A percentile compares a stretch with the other conserved stretches of the same genome.
Conservation (phyloP, 805 yeast genomes). For the Hanseniaspora thailandica region DNA sequence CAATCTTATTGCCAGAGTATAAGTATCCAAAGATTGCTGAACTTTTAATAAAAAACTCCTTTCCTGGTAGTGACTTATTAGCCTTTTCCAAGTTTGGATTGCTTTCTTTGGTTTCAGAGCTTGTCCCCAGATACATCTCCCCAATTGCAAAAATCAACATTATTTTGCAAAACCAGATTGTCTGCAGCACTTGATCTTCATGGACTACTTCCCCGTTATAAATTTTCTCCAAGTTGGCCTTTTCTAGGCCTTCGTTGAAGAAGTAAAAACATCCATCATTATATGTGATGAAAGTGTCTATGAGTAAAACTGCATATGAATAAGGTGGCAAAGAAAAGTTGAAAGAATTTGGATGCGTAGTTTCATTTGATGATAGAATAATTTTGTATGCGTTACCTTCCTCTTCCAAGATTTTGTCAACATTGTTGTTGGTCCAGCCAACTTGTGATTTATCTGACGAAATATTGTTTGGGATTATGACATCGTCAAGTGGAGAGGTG, state of each 20-base stretch:
- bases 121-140: conserved; percentile 72
- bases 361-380: conserved; percentile 55
- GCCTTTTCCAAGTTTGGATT: conserved; percentile 29
- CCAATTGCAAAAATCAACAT: conserved; percentile 65
- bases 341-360: conserved; percentile 39
- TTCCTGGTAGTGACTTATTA: conserved; percentile 47
- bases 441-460: conserved; percentile 16
- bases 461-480: conserved; percentile 7
- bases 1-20: conserved; percentile 70
- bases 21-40: conserved; percentile 67
- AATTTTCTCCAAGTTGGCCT: conserved; percentile 50
- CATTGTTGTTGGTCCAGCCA: conserved; percentile 16
- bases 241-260: conserved; percentile 70
- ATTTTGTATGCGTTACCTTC: conserved; percentile 70
- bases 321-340: conserved; percentile 66
- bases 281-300: conserved; percentile 65
- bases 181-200: conserved; percentile 50
- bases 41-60: conserved; percentile 67
- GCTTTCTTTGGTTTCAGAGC: conserved; percentile 29
- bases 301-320: conserved; percentile 60
- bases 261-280: conserved; percentile 79
- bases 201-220: conserved; percentile 38
- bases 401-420: conserved; percentile 53
- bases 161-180: conserved; percentile 72
- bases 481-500: not conserved